phyloP scores from a whole-genome alignment of 2,329 filamentous ascomycete genomes.

The Cladophialophora psammophila region DNA sequence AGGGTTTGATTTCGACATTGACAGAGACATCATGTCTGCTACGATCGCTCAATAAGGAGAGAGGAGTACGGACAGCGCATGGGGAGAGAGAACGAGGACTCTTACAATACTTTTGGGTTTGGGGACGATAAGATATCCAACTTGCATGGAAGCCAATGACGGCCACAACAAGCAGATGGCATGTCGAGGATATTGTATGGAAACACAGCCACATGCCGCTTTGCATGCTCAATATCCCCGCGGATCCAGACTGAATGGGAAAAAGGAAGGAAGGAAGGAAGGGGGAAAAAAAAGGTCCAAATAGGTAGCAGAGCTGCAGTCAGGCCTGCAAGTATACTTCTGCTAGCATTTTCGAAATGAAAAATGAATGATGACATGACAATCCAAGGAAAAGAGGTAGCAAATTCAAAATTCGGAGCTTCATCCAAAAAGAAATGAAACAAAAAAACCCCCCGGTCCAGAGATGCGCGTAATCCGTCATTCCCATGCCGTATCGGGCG shows the following conservation, averaged over 20 bases:
- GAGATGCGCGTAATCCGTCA: too few species aligned
- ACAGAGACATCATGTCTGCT: slow-evolving; percentile 17
- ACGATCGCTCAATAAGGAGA: background rate
- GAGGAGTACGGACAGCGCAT: background rate
- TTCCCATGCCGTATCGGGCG: too few species aligned
- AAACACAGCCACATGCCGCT: background rate
- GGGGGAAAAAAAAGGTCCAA: background rate
- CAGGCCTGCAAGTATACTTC: background rate
- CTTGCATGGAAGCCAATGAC: background rate
- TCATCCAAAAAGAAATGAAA: background rate
- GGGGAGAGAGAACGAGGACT: background rate
- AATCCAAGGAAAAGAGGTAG: slow-evolving; percentile 13
- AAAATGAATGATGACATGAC: slow-evolving; percentile 11
- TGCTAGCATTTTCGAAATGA: background rate
- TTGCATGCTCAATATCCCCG: background rate
- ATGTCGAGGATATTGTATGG: background rate
- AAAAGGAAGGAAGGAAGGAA: background rate
- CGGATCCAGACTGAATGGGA: background rate
- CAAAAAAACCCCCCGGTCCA: too few species aligned
- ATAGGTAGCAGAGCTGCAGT: slow-evolving; percentile 3
- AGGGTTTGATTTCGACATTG: slow-evolving; percentile 9
- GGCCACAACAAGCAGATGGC: background rate
- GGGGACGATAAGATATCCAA: background rate
- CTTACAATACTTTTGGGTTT: background rate
- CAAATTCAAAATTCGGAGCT: background rate